Conservation (phyloP, 2,329 filamentous ascomycete genomes). For the Xylaria sp. region DNA sequence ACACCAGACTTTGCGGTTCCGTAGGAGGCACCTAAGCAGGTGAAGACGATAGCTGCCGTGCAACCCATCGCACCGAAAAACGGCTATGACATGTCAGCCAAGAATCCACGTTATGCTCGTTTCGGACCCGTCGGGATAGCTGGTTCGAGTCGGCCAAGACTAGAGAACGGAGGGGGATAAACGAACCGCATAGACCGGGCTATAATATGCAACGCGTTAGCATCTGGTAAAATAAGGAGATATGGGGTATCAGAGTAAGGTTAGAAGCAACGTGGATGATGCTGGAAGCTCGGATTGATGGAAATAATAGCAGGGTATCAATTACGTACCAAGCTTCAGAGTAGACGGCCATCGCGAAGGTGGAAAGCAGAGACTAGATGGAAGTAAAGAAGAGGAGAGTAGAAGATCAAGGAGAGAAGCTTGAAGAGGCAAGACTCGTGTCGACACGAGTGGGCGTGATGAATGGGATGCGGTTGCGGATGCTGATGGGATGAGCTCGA, state of each 20-base stretch:
- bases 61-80: conserved; percentile 89
- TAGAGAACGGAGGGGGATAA: conserved; percentile 29
- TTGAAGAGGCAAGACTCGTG: conserved; percentile 14
- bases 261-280: conserved; percentile 12
- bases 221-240: conserved; percentile 8
- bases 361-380: conserved; percentile 12
- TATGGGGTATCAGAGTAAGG: neutral
- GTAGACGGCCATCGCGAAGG: conserved; percentile 35
- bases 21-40: conserved; percentile 94
- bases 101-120: conserved; percentile 43
- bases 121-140: conserved; percentile 5
- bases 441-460: conserved; percentile 11
- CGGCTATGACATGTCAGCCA: conserved; percentile 46
- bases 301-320: conserved; percentile 15
- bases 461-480: conserved; percentile 6
- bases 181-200: conserved; percentile 99
- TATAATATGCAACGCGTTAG: conserved; percentile 47
- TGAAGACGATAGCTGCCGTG: conserved; percentile 92
- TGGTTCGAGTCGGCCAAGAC: conserved; percentile 29
- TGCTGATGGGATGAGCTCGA: conserved; percentile 22
- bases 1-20: conserved; percentile 99
- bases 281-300: conserved; percentile 27
- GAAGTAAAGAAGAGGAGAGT: conserved; percentile 12
- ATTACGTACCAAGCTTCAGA: conserved; percentile 42
- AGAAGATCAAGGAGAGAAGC: conserved; percentile 4